Conservation (phyloP, 1,139 yeast species). For the Saccharomyces hybrid region DNA sequence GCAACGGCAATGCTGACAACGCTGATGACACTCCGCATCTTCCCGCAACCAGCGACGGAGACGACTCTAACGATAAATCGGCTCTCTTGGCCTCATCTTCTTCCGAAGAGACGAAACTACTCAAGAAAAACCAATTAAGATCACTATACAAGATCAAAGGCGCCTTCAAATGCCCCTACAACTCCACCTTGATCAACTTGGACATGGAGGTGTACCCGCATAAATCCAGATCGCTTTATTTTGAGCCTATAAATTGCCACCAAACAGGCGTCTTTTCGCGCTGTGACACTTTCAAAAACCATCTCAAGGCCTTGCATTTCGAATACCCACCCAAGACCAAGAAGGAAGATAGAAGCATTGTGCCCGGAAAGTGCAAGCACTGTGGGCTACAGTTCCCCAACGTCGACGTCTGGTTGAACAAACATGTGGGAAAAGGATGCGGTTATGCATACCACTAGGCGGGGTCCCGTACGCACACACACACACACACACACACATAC, state of each 20-base stretch:
- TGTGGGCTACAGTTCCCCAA: conserved; percentile 56
- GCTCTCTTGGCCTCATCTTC: not conserved
- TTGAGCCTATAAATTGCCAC: conserved; percentile 45
- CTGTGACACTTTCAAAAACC: conserved; percentile 87
- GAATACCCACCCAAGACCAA: conserved; percentile 79
- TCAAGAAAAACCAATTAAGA: conserved; percentile 16
- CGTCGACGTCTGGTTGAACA: conserved; percentile 71
- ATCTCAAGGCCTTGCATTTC: conserved; percentile 79
- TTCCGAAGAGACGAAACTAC: not conserved
- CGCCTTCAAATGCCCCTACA: conserved; percentile 43
- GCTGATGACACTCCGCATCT: not conserved
- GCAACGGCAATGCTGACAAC: not conserved
- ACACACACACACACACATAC: not conserved
- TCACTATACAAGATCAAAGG: conserved; percentile 32
- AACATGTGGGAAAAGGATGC: conserved; percentile 63
- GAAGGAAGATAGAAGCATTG: conserved; percentile 61
- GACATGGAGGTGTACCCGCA: conserved; percentile 24
- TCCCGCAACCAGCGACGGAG: not conserved
- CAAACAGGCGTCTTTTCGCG: conserved; percentile 76
- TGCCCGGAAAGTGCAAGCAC: conserved; percentile 66
- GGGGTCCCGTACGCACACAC: not conserved
- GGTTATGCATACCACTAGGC: conserved; percentile 22
- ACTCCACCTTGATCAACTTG: conserved; percentile 22
- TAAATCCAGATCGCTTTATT: conserved; percentile 11
- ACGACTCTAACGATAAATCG: not conserved